A percentile compares a stretch with the other conserved stretches of the same genome.
These are phyloP conservation scores for Hyaloscypha variabilis DNA, from an alignment of 495 filamentous ascomycete genomes.

Conservation along the genomic window DNA sequence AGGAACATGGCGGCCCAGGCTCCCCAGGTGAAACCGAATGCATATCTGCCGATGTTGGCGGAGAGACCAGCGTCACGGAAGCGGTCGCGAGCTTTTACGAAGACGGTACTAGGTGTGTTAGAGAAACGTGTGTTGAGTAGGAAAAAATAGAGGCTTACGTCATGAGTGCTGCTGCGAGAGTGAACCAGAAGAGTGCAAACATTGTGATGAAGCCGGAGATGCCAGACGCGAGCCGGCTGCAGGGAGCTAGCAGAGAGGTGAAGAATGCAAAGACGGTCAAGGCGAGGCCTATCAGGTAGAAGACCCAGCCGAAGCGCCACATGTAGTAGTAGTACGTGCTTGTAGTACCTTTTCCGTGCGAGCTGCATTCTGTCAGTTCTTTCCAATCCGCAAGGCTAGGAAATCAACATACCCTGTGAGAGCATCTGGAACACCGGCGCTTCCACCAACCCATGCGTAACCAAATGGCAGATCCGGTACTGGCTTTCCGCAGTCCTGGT, in stretches of 20 bases:
- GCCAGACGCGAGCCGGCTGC: conserved; percentile 48
- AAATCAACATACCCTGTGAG: conserved; percentile 42
- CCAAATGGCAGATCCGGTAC: conserved; percentile 50
- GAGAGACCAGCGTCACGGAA: conserved; percentile 61
- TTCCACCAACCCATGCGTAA: conserved; percentile 49
- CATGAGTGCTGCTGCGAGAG: conserved; percentile 52
- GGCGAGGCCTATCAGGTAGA: conserved; percentile 72
- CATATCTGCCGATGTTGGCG: conserved; percentile 68
- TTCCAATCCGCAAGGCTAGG: not conserved
- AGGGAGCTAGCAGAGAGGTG: conserved; percentile 48
- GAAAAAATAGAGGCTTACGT: conserved; percentile 42
- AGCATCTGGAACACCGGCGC: conserved; percentile 39
- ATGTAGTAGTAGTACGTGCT: conserved; percentile 53
- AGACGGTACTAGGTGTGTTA: conserved; percentile 62
- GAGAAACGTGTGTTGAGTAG: not conserved
- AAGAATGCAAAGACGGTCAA: conserved; percentile 59
- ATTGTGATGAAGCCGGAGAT: conserved; percentile 42
- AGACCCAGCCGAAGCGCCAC: conserved; percentile 70
- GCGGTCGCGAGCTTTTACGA: conserved; percentile 72
- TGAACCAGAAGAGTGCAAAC: conserved; percentile 46
- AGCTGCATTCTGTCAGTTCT: conserved; percentile 27
- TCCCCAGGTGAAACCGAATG: conserved; percentile 88
- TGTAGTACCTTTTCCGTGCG: conserved; percentile 49
- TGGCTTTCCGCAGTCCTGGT: conserved; percentile 47
- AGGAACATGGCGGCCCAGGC: conserved; percentile 70